These are phyloP conservation scores for Agaricus bisporus DNA, from an alignment of 768 basidiomycete species.

Conservation along the genomic window DNA sequence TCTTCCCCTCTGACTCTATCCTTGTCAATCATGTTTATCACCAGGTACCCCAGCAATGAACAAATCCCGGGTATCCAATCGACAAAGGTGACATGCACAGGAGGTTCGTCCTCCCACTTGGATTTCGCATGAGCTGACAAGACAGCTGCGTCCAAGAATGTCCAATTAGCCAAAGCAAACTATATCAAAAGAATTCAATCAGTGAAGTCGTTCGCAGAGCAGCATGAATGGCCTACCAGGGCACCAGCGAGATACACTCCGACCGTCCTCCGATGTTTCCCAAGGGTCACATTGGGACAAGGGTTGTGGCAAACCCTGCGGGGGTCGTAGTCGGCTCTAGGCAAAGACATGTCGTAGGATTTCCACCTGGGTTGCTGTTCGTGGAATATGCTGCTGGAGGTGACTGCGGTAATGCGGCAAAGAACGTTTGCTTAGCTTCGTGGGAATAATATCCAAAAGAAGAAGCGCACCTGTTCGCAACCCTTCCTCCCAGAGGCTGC, in stretches of 20 bases:
- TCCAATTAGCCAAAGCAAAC: conserved; percentile 96
- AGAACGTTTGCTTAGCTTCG: conserved; percentile 15
- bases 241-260: conserved; percentile 92
- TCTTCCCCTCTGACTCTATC: conserved; percentile 78
- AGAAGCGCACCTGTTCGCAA: background rate
- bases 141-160: conserved; percentile 89
- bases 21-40: conserved; percentile 95
- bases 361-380: background rate
- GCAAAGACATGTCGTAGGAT: conserved; percentile 45
- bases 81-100: conserved; percentile 79
- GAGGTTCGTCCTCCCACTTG: conserved; percentile 57
- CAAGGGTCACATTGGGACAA: conserved; percentile 70
- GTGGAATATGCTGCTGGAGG: conserved; percentile 8
- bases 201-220: background rate
- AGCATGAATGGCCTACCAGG: conserved; percentile 52
- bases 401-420: conserved; percentile 12
- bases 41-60: conserved; percentile 85
- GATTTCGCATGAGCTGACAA: conserved; percentile 81
- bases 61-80: conserved; percentile 98
- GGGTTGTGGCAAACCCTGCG: conserved; percentile 84
- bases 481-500: background rate
- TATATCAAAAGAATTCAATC: conserved; percentile 22
- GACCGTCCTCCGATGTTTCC: conserved; percentile 71
- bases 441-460: conserved; percentile 20
- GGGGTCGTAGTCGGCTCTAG: conserved; percentile 77